Percentiles rank a stretch among this genome's conserved stretches.
These are phyloP conservation scores for Acorus calamus DNA, from an alignment of 106 monocot genomes.

Conservation along the genomic window DNA sequence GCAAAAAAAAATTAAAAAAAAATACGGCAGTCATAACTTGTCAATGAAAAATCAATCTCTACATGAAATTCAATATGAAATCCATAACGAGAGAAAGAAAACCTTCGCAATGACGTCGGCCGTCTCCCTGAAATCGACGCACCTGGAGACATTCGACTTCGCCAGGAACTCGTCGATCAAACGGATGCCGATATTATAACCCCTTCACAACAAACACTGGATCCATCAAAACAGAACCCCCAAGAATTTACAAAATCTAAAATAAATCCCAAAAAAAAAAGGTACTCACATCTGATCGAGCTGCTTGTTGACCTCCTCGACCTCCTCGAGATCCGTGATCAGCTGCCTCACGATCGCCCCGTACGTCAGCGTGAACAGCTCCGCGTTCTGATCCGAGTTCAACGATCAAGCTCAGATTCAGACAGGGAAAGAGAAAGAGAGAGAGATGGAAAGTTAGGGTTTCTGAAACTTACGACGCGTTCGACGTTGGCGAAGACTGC, in stretches of 20 bases:
- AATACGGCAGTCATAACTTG: too few species aligned
- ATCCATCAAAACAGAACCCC: too few species aligned
- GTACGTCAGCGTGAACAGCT: conserved; percentile 94
- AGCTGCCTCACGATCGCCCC: conserved; percentile 96
- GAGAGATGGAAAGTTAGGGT: not conserved
- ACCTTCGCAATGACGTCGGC: conserved; percentile 99
- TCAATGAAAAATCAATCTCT: too few species aligned
- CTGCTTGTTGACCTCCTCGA: conserved; percentile 99
- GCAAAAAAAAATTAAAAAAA: too few species aligned
- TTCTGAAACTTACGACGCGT: conserved; percentile 54
- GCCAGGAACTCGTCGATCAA: conserved; percentile 94
- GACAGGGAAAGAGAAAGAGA: not conserved
- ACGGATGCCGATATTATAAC: conserved; percentile 88
- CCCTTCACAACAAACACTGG: conserved; percentile 39
- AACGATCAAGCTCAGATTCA: not conserved
- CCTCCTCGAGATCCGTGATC: conserved; percentile 96
- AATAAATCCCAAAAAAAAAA: not conserved
- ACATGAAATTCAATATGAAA: not conserved
- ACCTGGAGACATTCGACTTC: conserved; percentile 89
- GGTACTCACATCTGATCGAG: conserved; percentile 87
- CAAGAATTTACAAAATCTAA: too few species aligned
- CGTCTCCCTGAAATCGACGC: conserved; percentile 92
- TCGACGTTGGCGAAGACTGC: conserved; percentile 89
- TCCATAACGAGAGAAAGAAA: not conserved
- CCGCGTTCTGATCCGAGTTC: conserved; percentile 83